Evolutionary conservation across 202 grass and related monocot genomes (phyloP).

Genomic region (Sporobolus alterniflorus): DNA sequence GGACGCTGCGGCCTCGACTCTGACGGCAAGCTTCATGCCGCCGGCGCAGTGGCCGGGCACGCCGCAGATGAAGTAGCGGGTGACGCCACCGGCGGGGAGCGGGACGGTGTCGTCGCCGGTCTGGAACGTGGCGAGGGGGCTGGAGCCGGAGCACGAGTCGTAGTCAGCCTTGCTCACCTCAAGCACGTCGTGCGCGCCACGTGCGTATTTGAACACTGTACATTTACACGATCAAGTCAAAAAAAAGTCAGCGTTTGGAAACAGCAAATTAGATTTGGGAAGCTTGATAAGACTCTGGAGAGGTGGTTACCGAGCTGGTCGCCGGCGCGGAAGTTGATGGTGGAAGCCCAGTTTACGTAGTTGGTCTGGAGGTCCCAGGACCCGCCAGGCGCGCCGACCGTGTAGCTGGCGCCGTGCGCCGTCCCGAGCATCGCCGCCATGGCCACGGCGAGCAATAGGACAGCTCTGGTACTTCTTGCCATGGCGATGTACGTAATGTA

Average conservation of each 20-base stretch:
- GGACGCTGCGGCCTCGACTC: background rate
- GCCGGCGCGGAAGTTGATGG: slow-evolving; percentile 30
- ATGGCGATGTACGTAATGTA: background rate
- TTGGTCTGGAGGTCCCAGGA: slow-evolving; percentile 54
- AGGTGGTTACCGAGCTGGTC: background rate
- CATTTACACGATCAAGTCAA: background rate
- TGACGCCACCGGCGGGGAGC: slow-evolving; percentile 29
- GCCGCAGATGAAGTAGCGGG: slow-evolving; percentile 61
- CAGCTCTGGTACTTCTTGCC: background rate
- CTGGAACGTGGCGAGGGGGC: background rate
- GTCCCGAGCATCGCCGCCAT: slow-evolving; percentile 10
- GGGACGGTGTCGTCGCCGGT: slow-evolving; percentile 42
- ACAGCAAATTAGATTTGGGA: too few species aligned
- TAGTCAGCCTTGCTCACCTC: slow-evolving; percentile 52
- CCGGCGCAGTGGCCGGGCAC: slow-evolving; percentile 26
- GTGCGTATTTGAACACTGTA: slow-evolving; percentile 25
- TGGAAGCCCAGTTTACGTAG: slow-evolving; percentile 47
- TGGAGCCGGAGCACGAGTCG: slow-evolving; percentile 30
- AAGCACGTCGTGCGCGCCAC: slow-evolving; percentile 35
- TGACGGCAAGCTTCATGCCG: slow-evolving; percentile 60
- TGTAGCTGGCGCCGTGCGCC: slow-evolving; percentile 25
- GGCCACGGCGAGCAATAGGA: slow-evolving; percentile 12
- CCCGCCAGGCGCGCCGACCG: slow-evolving; percentile 36
- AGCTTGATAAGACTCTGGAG: too few species aligned
- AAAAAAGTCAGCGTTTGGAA: too few species aligned